phyloP scores from a whole-genome alignment of 768 basidiomycete genomes.

The Phylloporus sp. region DNA sequence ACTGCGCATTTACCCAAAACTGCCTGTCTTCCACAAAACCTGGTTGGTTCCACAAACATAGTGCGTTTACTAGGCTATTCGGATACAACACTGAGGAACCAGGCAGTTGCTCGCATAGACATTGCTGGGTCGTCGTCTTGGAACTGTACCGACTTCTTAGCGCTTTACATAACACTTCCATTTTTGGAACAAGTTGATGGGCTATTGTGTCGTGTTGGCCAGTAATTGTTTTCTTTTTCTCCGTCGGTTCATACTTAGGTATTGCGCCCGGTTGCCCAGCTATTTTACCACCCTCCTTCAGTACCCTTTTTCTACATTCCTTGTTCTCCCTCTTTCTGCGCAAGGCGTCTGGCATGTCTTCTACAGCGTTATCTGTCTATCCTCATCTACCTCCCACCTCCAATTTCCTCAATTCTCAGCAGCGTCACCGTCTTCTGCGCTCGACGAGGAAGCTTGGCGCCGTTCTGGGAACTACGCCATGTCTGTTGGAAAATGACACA shows the following conservation, averaged over 20 bases:
- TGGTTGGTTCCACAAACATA: too few relatives aligned
- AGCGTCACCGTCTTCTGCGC: slow-evolving; percentile 35
- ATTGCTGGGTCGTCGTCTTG: neutral
- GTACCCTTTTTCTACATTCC: neutral
- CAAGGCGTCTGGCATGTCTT: slow-evolving; percentile 21
- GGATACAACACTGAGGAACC: too few relatives aligned
- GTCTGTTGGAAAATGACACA: slow-evolving; percentile 26
- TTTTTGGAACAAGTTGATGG: slow-evolving; percentile 12
- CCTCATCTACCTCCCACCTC: slow-evolving; percentile 33
- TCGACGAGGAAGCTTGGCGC: slow-evolving; percentile 36
- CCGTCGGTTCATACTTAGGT: neutral
- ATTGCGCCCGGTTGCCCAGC: neutral
- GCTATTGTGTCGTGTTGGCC: neutral
- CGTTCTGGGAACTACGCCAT: slow-evolving; percentile 36
- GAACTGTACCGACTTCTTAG: neutral
- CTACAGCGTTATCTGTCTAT: slow-evolving; percentile 13
- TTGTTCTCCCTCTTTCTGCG: neutral
- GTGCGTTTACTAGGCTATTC: too few relatives aligned
- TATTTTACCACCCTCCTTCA: slow-evolving; percentile 2
- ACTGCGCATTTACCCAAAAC: too few relatives aligned
- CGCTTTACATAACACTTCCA: slow-evolving; percentile 9
- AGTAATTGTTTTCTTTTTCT: slow-evolving; percentile 2
- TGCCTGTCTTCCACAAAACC: too few relatives aligned
- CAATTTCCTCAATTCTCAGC: slow-evolving; percentile 28
- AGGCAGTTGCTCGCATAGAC: too few relatives aligned